A percentile compares a stretch with the other conserved stretches of the same genome.
Conservation (phyloP, 2,329 filamentous ascomycete species). For the Orbilia ellipsospora region DNA sequence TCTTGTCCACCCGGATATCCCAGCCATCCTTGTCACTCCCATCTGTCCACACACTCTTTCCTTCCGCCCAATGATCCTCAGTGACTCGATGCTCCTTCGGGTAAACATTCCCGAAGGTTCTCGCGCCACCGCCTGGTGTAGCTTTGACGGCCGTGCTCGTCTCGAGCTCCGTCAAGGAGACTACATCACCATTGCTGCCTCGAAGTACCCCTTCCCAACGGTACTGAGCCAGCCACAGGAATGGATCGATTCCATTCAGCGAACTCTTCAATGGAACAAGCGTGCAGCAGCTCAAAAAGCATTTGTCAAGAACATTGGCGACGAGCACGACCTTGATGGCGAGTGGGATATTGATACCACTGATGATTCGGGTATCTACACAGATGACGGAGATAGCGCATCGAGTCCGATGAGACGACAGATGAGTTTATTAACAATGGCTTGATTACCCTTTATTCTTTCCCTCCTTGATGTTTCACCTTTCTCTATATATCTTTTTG, state of each 20-base stretch:
- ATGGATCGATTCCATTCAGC: conserved; percentile 95
- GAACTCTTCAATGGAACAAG: conserved; percentile 94
- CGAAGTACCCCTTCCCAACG: conserved; percentile 96
- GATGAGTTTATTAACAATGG: conserved; percentile 77
- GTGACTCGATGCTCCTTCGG: conserved; percentile 90
- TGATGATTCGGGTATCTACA: conserved; percentile 73
- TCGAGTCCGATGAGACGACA: conserved; percentile 77
- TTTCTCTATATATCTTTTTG: conserved; percentile 11
- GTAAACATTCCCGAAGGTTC: conserved; percentile 86
- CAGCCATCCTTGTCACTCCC: conserved; percentile 93
- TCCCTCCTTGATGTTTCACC: not conserved
- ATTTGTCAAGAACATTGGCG: conserved; percentile 68
- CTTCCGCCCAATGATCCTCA: conserved; percentile 97
- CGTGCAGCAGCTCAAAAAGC: conserved; percentile 91
- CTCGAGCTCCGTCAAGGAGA: conserved; percentile 93
- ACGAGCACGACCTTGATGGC: conserved; percentile 64
- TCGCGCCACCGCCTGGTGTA: conserved; percentile 93
- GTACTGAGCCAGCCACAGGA: conserved; percentile 89
- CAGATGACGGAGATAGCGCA: conserved; percentile 76
- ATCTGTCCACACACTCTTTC: conserved; percentile 97
- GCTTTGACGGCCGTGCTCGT: conserved; percentile 96
- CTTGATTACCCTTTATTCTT: conserved; percentile 9
- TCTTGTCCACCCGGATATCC: conserved; percentile 95
- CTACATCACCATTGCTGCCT: conserved; percentile 94
- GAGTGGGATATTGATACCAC: conserved; percentile 93